Percentiles rank a stretch among this genome's conserved stretches.
Conservation (phyloP, 1,284 basidiomycete genomes). For the Volvariella volvacea region DNA sequence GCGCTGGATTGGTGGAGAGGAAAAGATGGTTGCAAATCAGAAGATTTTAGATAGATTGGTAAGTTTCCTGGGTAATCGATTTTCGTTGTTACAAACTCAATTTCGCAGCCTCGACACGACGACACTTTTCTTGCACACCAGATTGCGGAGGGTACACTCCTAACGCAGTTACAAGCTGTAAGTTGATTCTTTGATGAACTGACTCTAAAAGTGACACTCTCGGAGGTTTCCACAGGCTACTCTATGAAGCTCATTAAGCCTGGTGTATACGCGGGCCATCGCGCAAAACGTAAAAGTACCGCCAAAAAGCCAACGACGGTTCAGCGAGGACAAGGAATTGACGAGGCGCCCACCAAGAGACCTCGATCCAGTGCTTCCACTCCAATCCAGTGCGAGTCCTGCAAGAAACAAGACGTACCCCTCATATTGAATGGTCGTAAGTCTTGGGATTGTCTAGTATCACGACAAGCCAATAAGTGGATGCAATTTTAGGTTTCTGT, state of each 20-base stretch:
- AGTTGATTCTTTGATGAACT: conserved; percentile 6
- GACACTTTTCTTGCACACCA: conserved; percentile 51
- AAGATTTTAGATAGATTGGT: conserved; percentile 36
- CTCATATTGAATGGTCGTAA: conserved; percentile 63
- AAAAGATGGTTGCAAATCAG: conserved; percentile 36
- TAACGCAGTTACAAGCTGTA: conserved; percentile 54
- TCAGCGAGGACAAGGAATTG: neutral
- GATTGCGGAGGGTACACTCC: conserved; percentile 45
- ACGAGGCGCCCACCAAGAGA: conserved; percentile 22
- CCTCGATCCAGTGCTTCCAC: conserved; percentile 22
- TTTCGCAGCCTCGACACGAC: conserved; percentile 26
- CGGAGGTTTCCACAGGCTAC: conserved; percentile 41
- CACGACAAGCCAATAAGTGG: conserved; percentile 3
- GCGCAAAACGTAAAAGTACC: conserved; percentile 19
- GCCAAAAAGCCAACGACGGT: conserved; percentile 12
- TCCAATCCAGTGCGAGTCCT: conserved; percentile 51
- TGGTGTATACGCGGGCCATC: conserved; percentile 16
- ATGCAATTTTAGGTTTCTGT: conserved; percentile 39
- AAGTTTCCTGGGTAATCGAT: conserved; percentile 8
- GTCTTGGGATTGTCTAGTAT: conserved; percentile 18
- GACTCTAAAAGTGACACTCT: neutral
- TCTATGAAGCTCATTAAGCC: conserved; percentile 48
- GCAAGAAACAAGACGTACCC: conserved; percentile 62
- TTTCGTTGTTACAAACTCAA: neutral
- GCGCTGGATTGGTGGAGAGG: conserved; percentile 50